A percentile compares a stretch with the other conserved stretches of the same genome.
These are phyloP conservation scores for Pestalotiopsis sp. DNA, from an alignment of 2,329 filamentous ascomycete species.

Conservation along the genomic window DNA sequence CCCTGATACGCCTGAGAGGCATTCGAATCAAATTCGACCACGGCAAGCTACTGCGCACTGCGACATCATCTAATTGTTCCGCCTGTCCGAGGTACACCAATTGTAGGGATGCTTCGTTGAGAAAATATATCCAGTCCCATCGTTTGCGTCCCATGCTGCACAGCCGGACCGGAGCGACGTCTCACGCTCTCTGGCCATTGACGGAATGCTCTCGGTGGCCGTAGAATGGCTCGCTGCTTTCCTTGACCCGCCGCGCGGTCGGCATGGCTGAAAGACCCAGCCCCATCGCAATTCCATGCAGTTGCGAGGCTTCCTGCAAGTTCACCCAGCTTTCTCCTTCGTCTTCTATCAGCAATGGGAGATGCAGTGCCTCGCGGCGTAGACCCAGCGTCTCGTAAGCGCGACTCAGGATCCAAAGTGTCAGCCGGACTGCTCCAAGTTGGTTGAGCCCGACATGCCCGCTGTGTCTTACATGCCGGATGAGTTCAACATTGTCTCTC, in stretches of 20 bases:
- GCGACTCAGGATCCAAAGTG: neutral
- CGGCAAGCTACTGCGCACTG: too few species aligned
- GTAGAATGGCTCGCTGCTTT: neutral
- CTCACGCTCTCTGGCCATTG: neutral
- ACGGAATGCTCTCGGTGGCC: neutral
- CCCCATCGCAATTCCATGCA: neutral
- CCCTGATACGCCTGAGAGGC: too few species aligned
- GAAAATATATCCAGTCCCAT: neutral
- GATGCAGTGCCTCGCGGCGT: neutral
- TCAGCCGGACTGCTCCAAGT: neutral
- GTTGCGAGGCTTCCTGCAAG: neutral
- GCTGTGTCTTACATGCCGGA: conserved; percentile 2
- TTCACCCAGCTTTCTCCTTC: conserved; percentile 2
- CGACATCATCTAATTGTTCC: too few species aligned
- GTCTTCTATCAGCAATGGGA: neutral
- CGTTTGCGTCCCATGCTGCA: neutral
- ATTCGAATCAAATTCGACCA: too few species aligned
- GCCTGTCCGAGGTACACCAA: too few species aligned
- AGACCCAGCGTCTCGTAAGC: conserved; percentile 5
- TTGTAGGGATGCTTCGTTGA: too few species aligned
- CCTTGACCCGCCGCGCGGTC: conserved; percentile 1
- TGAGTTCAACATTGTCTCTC: neutral
- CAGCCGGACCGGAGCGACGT: neutral
- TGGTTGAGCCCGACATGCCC: conserved; percentile 7
- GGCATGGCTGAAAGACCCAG: conserved; percentile 4